phyloP scores from a whole-genome alignment of 371 early-diverging fungal species.

The Mortierella sp. region DNA sequence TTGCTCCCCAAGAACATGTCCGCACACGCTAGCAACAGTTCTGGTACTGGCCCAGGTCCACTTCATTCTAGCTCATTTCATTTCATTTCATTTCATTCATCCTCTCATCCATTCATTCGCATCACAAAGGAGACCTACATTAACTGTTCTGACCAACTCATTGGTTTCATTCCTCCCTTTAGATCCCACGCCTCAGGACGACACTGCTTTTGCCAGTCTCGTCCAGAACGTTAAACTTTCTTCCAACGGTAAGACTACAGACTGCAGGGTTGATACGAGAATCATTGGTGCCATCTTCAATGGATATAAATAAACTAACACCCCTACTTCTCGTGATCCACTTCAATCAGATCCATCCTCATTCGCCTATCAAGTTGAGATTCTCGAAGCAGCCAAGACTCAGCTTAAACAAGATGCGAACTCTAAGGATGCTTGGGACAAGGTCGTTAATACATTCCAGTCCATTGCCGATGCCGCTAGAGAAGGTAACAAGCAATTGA shows the following conservation, averaged over 20 bases:
- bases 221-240: constrained; percentile 40
- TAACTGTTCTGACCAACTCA: background rate
- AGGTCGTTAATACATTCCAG: constrained; percentile 42
- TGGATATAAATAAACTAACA: background rate
- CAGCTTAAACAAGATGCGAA: constrained; percentile 2
- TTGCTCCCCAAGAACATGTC: background rate
- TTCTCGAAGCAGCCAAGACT: constrained; percentile 29
- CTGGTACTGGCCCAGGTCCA: background rate
- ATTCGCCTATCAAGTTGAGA: constrained; percentile 16
- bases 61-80: background rate
- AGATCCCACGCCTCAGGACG: constrained; percentile 39
- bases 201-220: constrained; percentile 17
- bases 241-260: constrained; percentile 9
- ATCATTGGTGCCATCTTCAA: background rate
- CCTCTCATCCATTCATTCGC: background rate
- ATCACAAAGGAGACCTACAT: background rate
- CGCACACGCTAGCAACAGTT: background rate
- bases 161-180: background rate
- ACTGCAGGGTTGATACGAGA: background rate
- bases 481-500: constrained; percentile 34
- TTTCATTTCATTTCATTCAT: background rate
- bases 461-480: constrained; percentile 51
- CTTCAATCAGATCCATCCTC: constrained; percentile 20
- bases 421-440: constrained; percentile 31
- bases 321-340: background rate